Evolutionary conservation across 768 basidiomycete species (phyloP).

Genomic region (Lactifluus echinatus): DNA sequence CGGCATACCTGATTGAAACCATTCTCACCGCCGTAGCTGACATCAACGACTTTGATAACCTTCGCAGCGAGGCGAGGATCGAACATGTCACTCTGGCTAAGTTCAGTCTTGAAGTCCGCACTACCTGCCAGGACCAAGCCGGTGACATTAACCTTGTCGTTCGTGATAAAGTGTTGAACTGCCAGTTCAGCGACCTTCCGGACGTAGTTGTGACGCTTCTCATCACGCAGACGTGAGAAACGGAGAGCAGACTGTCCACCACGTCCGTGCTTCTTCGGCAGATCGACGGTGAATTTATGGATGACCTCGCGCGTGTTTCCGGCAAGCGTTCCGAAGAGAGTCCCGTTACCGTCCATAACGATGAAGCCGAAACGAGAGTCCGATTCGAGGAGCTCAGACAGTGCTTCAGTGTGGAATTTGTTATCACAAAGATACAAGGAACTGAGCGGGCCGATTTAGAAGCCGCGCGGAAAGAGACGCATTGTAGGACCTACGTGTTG

Average conservation of each 20-base stretch:
- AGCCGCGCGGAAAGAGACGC: neutral
- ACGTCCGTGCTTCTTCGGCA: conserved; percentile 99
- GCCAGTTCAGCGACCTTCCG: conserved; percentile 97
- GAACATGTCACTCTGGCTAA: conserved; percentile 94
- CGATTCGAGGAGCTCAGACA: conserved; percentile 92
- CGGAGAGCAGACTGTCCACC: conserved; percentile 99
- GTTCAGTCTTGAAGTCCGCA: conserved; percentile 98
- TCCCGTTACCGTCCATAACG: conserved; percentile 98
- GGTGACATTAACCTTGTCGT: conserved; percentile 96
- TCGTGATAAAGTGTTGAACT: conserved; percentile 96
- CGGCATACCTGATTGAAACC: conserved; percentile 94
- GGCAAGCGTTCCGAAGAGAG: conserved; percentile 89
- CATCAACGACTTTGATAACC: conserved; percentile 97
- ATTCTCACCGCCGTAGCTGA: conserved; percentile 97
- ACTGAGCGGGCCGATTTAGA: conserved; percentile 32
- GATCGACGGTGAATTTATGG: conserved; percentile 98
- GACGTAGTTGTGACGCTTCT: conserved; percentile 99
- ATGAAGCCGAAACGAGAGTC: conserved; percentile 99
- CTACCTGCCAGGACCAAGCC: conserved; percentile 94
- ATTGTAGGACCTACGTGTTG: conserved; percentile 66
- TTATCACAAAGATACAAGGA: conserved; percentile 99
- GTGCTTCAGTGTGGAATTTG: conserved; percentile 98
- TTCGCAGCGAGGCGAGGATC: conserved; percentile 82
- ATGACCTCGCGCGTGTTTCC: conserved; percentile 96
- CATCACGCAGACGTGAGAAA: conserved; percentile 98